Conservation (phyloP, 208 protist genomes). For the Naegleria gruberi region DNA sequence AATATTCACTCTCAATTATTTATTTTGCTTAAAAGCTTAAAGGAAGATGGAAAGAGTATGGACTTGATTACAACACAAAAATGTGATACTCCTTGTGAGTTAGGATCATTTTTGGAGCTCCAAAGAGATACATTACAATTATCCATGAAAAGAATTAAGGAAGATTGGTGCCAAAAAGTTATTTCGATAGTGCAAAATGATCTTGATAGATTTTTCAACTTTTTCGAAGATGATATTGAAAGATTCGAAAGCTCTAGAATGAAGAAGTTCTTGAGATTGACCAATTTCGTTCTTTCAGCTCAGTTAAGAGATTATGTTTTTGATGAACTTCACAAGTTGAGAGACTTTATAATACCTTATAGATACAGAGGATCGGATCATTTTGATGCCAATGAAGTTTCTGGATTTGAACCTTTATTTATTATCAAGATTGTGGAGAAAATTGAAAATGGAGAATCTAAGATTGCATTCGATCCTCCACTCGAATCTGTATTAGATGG, state of each 20-base stretch:
- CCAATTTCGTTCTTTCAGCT: constrained; percentile 76
- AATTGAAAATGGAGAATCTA: background rate
- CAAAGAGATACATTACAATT: background rate
- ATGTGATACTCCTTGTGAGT: background rate
- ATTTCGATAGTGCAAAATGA: constrained; percentile 81
- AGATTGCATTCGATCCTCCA: background rate
- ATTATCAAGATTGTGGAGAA: background rate
- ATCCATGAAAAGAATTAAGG: constrained; percentile 42
- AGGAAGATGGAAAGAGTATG: background rate
- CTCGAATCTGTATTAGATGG: background rate
- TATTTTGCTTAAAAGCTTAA: background rate
- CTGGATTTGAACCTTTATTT: background rate
- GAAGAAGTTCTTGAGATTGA: constrained; percentile 62
- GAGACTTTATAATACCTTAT: constrained; percentile 39
- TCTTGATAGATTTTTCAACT: constrained; percentile 79
- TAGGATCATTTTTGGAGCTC: background rate
- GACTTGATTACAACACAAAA: background rate
- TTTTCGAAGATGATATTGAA: constrained; percentile 78
- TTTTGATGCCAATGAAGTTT: background rate
- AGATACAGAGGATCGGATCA: background rate
- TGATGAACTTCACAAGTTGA: constrained; percentile 62
- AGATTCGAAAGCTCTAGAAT: constrained; percentile 67
- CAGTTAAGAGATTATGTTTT: constrained; percentile 68
- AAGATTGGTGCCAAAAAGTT: constrained; percentile 78
- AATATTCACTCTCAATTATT: background rate